A percentile compares a stretch with the other conserved stretches of the same genome.
Conservation (phyloP, 2,329 filamentous ascomycete genomes). For the Cladosporium austrohemisphaericum region DNA sequence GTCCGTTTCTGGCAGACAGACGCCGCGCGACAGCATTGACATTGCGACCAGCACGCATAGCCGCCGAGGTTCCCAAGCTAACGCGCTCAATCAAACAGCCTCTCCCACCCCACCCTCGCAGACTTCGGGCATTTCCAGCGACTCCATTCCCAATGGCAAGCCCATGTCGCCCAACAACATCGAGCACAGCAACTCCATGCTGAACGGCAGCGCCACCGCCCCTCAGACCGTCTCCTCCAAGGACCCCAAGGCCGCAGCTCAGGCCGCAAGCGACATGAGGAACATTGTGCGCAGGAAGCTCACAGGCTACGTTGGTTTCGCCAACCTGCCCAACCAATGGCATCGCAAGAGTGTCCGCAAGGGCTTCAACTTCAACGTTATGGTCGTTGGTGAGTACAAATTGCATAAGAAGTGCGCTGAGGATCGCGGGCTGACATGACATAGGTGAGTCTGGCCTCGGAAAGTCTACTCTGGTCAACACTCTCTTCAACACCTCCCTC, state of each 20-base stretch:
- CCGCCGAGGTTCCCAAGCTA: constrained; percentile 24
- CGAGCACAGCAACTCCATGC: constrained; percentile 56
- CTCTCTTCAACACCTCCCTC: constrained; percentile 97
- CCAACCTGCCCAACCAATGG: constrained; percentile 99
- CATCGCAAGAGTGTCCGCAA: constrained; percentile 99
- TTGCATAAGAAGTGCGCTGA: background rate
- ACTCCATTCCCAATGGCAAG: constrained; percentile 47
- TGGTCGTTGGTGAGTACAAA: constrained; percentile 88
- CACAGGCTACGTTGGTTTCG: constrained; percentile 97
- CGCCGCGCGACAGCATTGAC: constrained; percentile 24
- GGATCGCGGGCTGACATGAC: constrained; percentile 17
- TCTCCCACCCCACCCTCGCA: constrained; percentile 38
- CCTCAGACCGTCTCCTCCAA: constrained; percentile 61
- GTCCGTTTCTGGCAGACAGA: constrained; percentile 21
- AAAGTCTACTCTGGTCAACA: constrained; percentile 99
- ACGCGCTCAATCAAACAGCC: constrained; percentile 39
- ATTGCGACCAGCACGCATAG: constrained; percentile 19
- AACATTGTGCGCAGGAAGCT: constrained; percentile 98
- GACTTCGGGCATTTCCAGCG: constrained; percentile 44
- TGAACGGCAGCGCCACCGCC: constrained; percentile 44
- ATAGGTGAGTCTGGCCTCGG: constrained; percentile 96
- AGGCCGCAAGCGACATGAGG: constrained; percentile 58
- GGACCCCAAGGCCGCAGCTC: constrained; percentile 56
- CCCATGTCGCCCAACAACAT: constrained; percentile 50
- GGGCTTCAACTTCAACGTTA: constrained; percentile 99